These are phyloP conservation scores for Albugo laibachii DNA, from an alignment of 352 stramenopile genomes.

Conservation along the genomic window DNA sequence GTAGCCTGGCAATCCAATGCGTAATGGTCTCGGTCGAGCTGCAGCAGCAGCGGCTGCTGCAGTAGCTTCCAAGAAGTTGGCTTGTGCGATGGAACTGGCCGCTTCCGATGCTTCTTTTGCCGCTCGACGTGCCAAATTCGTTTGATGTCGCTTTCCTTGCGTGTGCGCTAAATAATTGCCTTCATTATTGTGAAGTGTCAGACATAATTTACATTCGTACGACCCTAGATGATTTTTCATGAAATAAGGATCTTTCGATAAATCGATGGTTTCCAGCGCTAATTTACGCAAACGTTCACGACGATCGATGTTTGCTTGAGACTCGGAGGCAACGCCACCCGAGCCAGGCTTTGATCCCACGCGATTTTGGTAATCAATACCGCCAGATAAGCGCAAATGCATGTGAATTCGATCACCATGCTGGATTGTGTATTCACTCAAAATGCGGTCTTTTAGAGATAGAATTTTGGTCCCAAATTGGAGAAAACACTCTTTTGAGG, in stretches of 20 bases:
- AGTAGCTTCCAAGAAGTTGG: slow-evolving; percentile 19
- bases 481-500: too few species aligned
- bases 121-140: slow-evolving; percentile 85
- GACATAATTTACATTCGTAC: slow-evolving; percentile 98
- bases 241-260: slow-evolving; percentile 99
- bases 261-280: slow-evolving; percentile 96
- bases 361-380: slow-evolving; percentile 77
- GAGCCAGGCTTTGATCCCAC: slow-evolving; percentile 62
- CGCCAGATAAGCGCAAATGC: slow-evolving; percentile 1
- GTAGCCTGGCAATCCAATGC: slow-evolving; percentile 94
- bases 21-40: slow-evolving; percentile 38
- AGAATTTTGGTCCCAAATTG: too few species aligned
- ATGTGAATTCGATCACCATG: not conserved
- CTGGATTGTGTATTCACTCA: not conserved
- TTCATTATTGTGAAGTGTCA: slow-evolving; percentile 98
- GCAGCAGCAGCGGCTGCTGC: slow-evolving; percentile 20
- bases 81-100: slow-evolving; percentile 20
- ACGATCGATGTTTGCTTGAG: slow-evolving; percentile 80
- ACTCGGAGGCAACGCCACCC: slow-evolving; percentile 54
- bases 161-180: slow-evolving; percentile 99
- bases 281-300: slow-evolving; percentile 93
- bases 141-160: slow-evolving; percentile 97
- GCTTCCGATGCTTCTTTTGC: slow-evolving; percentile 58
- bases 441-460: not conserved
- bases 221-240: slow-evolving; percentile 98